Evolutionary conservation across 345 rosid species (phyloP), one percentile per base, ranked within the genome.

Genomic region (Eucalyptus sideroxylon): DNA sequence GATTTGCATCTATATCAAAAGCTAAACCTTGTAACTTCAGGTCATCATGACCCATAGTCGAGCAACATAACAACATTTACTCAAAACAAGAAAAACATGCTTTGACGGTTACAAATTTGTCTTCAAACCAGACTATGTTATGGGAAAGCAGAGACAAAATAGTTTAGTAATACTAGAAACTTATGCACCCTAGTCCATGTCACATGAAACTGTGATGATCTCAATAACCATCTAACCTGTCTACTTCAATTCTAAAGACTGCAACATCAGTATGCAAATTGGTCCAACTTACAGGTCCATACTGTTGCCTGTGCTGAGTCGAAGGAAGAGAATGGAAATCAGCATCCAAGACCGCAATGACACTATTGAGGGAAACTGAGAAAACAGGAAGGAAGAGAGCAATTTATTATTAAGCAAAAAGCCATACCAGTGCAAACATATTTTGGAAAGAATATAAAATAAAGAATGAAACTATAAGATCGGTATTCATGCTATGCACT

Each of bases 261-360:
- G 55, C 56, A 31, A 50, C 87, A 86, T 86, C 24, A 16, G 44
- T 86, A 86, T 51, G 60, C 56, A 86, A 37, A 37, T 50, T 26
- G 53, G 62, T 86, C 87, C 51, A 47, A 95, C 99, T 91, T 98
- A 98, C 99, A 91, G 99, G 99, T 88, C 99, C 99, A 94, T 96
- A 98, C 90, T 95, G 99, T 92, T 98, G 99, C 90, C 99, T 93
- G 90, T 97, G 99, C 90, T 97, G 98, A 87, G 93, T 93, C 40
- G 99, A 96, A 92, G 99, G 98, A 86, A 97, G 99, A 88, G 99
- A 98, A 92, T 98, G 99, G 88, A 98, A 98, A 94, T 98, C 99
- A 86, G 98, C 98, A 94, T 98, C 99, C 96, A 98, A 91, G 90
- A 98, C 99, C 45, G 99, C 99, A 92, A 98, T 98, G 90, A 98